Conservation (phyloP, 805 yeast genomes). For the Spathaspora passalidarum region DNA sequence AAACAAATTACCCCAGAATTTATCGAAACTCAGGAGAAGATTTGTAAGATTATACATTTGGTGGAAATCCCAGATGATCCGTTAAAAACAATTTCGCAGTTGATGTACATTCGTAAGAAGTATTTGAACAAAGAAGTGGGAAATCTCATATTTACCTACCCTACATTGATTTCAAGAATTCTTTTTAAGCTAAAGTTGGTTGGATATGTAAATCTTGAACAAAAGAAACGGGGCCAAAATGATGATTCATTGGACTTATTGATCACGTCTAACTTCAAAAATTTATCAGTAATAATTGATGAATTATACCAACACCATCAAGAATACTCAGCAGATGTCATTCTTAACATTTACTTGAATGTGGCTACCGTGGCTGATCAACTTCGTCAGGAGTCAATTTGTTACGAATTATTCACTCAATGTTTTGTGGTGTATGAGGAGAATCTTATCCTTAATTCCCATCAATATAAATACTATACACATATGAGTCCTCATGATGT, state of each 20-base stretch:
- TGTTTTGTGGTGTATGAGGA: conserved; percentile 84
- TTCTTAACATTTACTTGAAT: conserved; percentile 54
- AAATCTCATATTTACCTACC: conserved; percentile 65
- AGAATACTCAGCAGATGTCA: conserved; percentile 27
- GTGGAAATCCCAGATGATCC: conserved; percentile 41
- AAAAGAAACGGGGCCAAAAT: conserved; percentile 23
- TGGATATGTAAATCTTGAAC: conserved; percentile 22
- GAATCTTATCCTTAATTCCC: conserved; percentile 26
- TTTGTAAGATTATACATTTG: conserved; percentile 70
- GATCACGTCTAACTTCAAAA: conserved; percentile 63
- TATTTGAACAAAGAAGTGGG: conserved; percentile 52
- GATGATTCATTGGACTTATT: conserved; percentile 22
- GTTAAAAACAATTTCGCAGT: conserved; percentile 27
- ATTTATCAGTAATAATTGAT: conserved; percentile 62
- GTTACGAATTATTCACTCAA: conserved; percentile 87
- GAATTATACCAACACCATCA: conserved; percentile 53
- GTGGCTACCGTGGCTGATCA: conserved; percentile 82
- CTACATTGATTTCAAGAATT: conserved; percentile 65
- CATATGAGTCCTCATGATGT: conserved; percentile 34
- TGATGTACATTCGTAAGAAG: conserved; percentile 37
- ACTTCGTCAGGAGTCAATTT: conserved; percentile 61
- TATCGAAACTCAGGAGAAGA: conserved; percentile 50
- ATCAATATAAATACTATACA: conserved; percentile 7
- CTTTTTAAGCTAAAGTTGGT: conserved; percentile 55
- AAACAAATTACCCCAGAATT: conserved; percentile 33